Base-by-base conservation (phyloP, 805 yeast species). In the Lipomyces orientalis region DNA sequence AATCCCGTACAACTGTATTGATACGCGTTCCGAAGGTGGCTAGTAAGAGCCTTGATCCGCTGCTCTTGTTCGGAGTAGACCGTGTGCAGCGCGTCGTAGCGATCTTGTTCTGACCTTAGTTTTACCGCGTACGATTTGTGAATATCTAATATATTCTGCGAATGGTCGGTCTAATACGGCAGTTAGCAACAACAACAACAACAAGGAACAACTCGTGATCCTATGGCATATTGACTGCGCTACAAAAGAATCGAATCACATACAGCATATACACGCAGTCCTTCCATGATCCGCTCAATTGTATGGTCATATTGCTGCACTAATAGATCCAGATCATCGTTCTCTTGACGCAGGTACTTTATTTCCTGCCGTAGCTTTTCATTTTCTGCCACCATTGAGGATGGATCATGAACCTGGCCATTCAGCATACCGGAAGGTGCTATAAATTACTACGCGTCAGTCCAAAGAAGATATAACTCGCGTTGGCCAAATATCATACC, bases 261-360 rank as follows among this genome's bases (percentile, higher is more conserved):
- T 19, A 68, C 65, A 16, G 68, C 66, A 49, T 63, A 64, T 8
- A 64, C 64, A 9, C 72, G 64, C 19, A 69, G 19, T 9, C 61
- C 64, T 7, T 56, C 68, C 68, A 69, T 68, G 43, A 69, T 62
- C n/a, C 65, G 63, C 43, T 37, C 25, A 35, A 69, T 61, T 3
- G 71, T 67, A 58, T 62, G 62, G 29, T 69, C 72, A 46, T 61
- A 67, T 54, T 69, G 72, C 61, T 69, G 71, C 4, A 52, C 43
- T 3, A 69, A 52, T 6, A 65, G 34, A 31, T 69, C 72, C 29
- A 69, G 64, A 59, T 69, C 72, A 14, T 67, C 69, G 43, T 61
- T 65, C 19, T 69, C 70, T 34, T 57, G 16, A 16, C 68, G 61
- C 33, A 56, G 54, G 9, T 37, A 52, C 1, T n/a, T 31, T 9